Conservation (phyloP, 163 green algal genomes). For the Coccomyxa subellipsoidea region DNA sequence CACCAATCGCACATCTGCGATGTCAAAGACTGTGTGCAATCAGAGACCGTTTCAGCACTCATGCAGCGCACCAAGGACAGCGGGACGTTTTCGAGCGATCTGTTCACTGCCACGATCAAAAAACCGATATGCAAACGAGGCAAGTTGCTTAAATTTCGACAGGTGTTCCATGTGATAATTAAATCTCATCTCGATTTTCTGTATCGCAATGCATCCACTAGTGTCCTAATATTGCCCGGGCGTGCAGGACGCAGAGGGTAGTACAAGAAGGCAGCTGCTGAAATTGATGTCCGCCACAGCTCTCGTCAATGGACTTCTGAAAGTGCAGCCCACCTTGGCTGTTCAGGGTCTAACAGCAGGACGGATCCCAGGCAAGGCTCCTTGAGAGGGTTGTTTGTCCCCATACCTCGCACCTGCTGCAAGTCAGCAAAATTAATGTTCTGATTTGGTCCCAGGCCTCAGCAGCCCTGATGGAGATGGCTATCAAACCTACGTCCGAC, state of each 20-base stretch:
- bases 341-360: slow-evolving; percentile 77
- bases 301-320: background rate
- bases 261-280: background rate
- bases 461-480: slow-evolving; percentile 38
- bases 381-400: background rate
- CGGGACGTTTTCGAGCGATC: background rate
- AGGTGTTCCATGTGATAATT: too few relatives aligned
- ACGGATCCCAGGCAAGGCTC: slow-evolving; percentile 61
- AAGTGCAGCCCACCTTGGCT: slow-evolving; percentile 30
- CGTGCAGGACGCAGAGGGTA: background rate
- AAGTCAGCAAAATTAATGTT: background rate
- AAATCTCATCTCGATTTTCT: too few relatives aligned
- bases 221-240: background rate
- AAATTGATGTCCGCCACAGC: background rate
- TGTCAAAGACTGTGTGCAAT: background rate
- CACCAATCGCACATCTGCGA: background rate
- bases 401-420: too few relatives aligned
- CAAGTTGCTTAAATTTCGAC: too few relatives aligned
- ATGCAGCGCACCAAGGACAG: background rate
- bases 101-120: background rate
- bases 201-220: too few relatives aligned
- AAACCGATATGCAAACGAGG: background rate
- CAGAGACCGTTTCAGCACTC: background rate
- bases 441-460: background rate
- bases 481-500: slow-evolving; percentile 77